Percentiles rank a stretch among this genome's conserved stretches.
Evolutionary conservation across 345 rosid genomes (phyloP).

Genomic region (Salix koriyanagi): DNA sequence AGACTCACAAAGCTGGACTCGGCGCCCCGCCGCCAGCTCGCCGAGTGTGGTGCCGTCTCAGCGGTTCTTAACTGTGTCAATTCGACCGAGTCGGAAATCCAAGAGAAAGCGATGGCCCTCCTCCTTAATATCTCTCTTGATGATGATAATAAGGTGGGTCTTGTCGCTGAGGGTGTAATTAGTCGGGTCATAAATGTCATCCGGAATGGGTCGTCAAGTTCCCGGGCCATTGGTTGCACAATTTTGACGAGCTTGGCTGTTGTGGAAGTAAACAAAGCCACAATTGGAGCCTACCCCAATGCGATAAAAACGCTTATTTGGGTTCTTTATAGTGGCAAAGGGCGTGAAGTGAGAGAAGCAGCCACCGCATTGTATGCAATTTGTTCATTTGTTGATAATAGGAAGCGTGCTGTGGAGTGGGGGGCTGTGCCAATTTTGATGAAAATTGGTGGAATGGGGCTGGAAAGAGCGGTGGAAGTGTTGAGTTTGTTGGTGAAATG

Average conservation of each 20-base stretch:
- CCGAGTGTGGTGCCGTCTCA: conserved; percentile 83
- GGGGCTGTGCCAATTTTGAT: conserved; percentile 72
- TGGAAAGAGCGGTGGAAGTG: conserved; percentile 86
- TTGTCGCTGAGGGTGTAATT: conserved; percentile 90
- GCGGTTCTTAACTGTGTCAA: conserved; percentile 59
- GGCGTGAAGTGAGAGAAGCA: conserved; percentile 76
- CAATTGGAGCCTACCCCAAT: conserved; percentile 72
- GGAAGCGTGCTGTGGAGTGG: conserved; percentile 57
- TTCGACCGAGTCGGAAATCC: conserved; percentile 38
- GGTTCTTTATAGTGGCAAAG: conserved; percentile 56
- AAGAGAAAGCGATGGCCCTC: conserved; percentile 71
- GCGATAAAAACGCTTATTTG: conserved; percentile 61
- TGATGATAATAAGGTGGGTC: conserved; percentile 87
- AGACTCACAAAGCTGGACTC: conserved; percentile 69
- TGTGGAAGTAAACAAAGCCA: conserved; percentile 92
- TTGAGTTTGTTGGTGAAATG: conserved; percentile 79
- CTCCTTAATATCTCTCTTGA: conserved; percentile 86
- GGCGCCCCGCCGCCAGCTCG: conserved; percentile 50
- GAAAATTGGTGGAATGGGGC: conserved; percentile 51
- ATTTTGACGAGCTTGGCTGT: conserved; percentile 85
- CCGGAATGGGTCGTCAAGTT: conserved; percentile 52
- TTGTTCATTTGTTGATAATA: conserved; percentile 69
- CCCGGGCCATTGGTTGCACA: conserved; percentile 83
- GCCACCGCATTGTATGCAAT: conserved; percentile 85
- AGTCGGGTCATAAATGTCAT: conserved; percentile 52